phyloP scores from a whole-genome alignment of 1,284 basidiomycete genomes.

The Apiotrichum veenhuisii region DNA sequence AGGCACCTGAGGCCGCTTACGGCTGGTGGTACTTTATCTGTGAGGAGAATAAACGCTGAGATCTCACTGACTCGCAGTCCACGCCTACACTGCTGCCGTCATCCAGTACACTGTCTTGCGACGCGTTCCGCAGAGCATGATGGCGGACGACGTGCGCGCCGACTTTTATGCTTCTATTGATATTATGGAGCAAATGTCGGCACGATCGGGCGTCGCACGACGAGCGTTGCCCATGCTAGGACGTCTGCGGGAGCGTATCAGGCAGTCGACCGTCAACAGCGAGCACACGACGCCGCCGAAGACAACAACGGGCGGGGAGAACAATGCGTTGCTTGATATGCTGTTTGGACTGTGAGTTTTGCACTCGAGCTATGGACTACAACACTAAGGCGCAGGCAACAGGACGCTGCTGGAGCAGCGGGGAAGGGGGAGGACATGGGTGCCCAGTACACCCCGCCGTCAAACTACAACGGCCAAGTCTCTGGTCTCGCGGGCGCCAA shows the following conservation, averaged over 20 bases:
- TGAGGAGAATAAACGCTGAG: background rate
- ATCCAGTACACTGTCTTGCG: slow-evolving; percentile 25
- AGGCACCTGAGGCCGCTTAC: slow-evolving; percentile 15
- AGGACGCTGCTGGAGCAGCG: background rate
- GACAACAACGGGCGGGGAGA: background rate
- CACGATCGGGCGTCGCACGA: slow-evolving; percentile 16
- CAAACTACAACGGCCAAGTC: background rate
- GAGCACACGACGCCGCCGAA: background rate
- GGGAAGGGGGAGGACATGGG: background rate
- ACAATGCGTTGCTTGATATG: slow-evolving; percentile 2
- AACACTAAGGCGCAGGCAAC: background rate
- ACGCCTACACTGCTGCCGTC: slow-evolving; percentile 26
- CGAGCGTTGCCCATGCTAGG: slow-evolving; percentile 17
- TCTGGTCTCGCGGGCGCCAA: background rate
- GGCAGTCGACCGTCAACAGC: background rate
- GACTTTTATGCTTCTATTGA: slow-evolving; percentile 19
- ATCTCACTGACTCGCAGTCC: slow-evolving; percentile 13
- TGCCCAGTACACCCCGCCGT: background rate
- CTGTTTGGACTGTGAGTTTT: slow-evolving; percentile 5
- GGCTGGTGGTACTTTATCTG: slow-evolving; percentile 29
- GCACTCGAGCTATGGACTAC: background rate
- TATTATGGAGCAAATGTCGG: slow-evolving; percentile 21
- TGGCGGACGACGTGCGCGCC: slow-evolving; percentile 24
- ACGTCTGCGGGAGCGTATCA: slow-evolving; percentile 12
- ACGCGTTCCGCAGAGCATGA: slow-evolving; percentile 22